Percentiles rank a stretch among this genome's conserved stretches.
phyloP scores from a whole-genome alignment of 1,284 basidiomycete genomes.

The Marasmius tenuissimus region DNA sequence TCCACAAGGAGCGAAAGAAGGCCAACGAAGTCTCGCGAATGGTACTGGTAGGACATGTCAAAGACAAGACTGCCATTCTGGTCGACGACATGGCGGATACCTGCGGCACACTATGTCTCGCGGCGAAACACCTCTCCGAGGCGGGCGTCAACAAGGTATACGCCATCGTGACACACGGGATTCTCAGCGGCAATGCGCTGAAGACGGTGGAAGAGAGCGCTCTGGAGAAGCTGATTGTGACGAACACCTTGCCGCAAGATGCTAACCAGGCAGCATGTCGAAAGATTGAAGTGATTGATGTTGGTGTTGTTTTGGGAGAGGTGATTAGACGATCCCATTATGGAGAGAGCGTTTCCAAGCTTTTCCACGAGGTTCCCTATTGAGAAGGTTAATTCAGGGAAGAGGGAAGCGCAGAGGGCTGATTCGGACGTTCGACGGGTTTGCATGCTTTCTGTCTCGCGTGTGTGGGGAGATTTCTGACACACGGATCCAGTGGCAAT shows the following conservation, averaged over 20 bases:
- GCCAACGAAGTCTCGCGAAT: conserved; percentile 99
- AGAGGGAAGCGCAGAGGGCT: background rate
- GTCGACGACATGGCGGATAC: conserved; percentile 99
- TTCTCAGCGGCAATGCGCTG: conserved; percentile 89
- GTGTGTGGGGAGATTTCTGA: background rate
- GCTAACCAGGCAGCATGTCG: conserved; percentile 75
- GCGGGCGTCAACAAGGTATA: conserved; percentile 87
- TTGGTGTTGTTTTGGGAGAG: conserved; percentile 94
- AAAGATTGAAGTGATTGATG: conserved; percentile 96
- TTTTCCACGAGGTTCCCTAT: conserved; percentile 85
- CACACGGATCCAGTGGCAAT: background rate
- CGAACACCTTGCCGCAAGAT: conserved; percentile 94
- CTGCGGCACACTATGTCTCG: conserved; percentile 95
- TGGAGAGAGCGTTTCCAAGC: conserved; percentile 80
- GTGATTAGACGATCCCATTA: conserved; percentile 92
- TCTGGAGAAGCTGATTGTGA: conserved; percentile 95
- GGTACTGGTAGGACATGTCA: conserved; percentile 95
- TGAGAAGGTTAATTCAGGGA: conserved; percentile 30
- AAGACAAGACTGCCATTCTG: conserved; percentile 94
- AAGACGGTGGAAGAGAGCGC: conserved; percentile 69
- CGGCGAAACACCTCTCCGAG: conserved; percentile 87
- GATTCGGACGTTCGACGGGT: background rate
- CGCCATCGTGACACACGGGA: conserved; percentile 97
- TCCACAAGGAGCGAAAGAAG: conserved; percentile 99
- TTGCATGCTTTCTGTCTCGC: conserved; percentile 1